Evolutionary conservation across 2,329 filamentous ascomycete species (phyloP).

Genomic region (Aspergillus terreus): DNA sequence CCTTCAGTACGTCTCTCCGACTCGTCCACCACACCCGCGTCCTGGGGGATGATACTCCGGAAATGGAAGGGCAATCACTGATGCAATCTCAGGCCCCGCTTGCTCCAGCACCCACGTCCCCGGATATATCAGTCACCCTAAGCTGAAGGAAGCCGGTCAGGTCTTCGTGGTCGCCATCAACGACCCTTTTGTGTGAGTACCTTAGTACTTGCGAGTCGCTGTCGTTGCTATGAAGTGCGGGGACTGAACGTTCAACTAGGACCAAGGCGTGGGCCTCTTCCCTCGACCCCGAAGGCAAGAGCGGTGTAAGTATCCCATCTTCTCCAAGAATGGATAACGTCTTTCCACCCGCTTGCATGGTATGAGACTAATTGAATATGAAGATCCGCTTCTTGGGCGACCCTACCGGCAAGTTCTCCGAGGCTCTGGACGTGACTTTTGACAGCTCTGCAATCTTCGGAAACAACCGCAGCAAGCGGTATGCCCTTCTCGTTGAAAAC

Average conservation of each 20-base stretch:
- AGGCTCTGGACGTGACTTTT: slow-evolving; percentile 77
- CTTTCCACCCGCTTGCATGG: slow-evolving; percentile 15
- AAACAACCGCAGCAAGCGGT: slow-evolving; percentile 78
- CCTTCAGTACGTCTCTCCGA: slow-evolving; percentile 55
- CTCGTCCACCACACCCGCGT: neutral
- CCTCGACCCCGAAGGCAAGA: slow-evolving; percentile 70
- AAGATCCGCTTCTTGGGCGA: slow-evolving; percentile 89
- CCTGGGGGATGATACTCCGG: neutral
- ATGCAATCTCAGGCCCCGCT: slow-evolving; percentile 46
- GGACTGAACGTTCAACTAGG: slow-evolving; percentile 41
- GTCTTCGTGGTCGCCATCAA: slow-evolving; percentile 93
- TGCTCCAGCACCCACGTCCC: slow-evolving; percentile 74
- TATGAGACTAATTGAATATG: neutral
- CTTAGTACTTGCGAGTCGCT: neutral
- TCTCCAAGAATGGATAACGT: neutral
- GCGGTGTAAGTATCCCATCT: slow-evolving; percentile 59
- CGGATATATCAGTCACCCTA: slow-evolving; percentile 76
- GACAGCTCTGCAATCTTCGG: slow-evolving; percentile 78
- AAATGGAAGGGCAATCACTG: neutral
- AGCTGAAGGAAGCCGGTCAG: slow-evolving; percentile 73
- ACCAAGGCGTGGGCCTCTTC: slow-evolving; percentile 85
- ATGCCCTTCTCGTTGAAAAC: slow-evolving; percentile 76
- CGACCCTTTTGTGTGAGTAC: slow-evolving; percentile 88
- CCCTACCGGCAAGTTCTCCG: slow-evolving; percentile 73
- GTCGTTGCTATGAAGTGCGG: neutral